These are phyloP conservation scores for Fusarium buxicola DNA, from an alignment of 2,329 filamentous ascomycete species.

Conservation along the genomic window DNA sequence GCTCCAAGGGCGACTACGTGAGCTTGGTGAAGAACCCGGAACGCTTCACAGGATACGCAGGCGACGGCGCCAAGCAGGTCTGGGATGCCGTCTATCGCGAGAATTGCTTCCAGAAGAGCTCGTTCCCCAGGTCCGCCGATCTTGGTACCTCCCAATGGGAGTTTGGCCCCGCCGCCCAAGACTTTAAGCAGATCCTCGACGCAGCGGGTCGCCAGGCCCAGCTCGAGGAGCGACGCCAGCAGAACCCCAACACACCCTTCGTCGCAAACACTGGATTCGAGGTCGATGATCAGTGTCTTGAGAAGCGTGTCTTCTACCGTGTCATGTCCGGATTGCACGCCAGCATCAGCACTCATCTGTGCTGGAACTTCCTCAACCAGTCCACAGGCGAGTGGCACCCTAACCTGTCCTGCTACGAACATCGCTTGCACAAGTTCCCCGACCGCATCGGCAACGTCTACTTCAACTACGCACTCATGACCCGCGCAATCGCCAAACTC, in stretches of 20 bases:
- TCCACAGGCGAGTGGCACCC: conserved; percentile 93
- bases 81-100: conserved; percentile 98
- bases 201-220: conserved; percentile 69
- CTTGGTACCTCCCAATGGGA: conserved; percentile 60
- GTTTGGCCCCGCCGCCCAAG: conserved; percentile 66
- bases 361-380: conserved; percentile 96
- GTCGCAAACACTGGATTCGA: conserved; percentile 75
- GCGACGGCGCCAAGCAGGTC: conserved; percentile 85
- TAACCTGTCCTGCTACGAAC: conserved; percentile 89
- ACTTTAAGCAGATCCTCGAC: conserved; percentile 71
- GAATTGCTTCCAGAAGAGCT: conserved; percentile 87
- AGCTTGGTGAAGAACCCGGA: conserved; percentile 94
- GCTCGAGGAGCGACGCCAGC: conserved; percentile 63
- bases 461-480: conserved; percentile 98
- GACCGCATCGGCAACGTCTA: conserved; percentile 97
- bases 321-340: conserved; percentile 98
- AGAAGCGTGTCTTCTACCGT: conserved; percentile 98
- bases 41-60: conserved; percentile 93
- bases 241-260: conserved; percentile 65
- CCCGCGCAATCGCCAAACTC: conserved; percentile 90
- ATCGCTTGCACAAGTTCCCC: conserved; percentile 84
- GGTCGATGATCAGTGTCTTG: conserved; percentile 90
- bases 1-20: conserved; percentile 94
- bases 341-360: conserved; percentile 95
- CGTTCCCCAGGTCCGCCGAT: conserved; percentile 69